phyloP scores from a whole-genome alignment of 2,329 filamentous ascomycete species.

The Arthroderma sp. region DNA sequence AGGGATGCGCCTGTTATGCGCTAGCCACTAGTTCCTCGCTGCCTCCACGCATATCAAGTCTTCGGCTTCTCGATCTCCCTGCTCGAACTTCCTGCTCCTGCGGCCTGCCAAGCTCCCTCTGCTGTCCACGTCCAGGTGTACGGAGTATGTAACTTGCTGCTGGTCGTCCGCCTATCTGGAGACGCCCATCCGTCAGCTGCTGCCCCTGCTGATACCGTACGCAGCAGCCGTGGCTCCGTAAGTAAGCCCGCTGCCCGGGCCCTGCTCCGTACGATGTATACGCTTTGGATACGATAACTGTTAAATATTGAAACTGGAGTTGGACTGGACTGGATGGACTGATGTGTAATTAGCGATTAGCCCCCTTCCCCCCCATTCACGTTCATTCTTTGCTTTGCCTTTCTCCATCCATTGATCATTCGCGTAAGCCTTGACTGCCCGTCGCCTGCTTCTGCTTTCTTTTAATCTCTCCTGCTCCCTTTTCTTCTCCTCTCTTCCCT shows the following conservation, averaged over 20 bases:
- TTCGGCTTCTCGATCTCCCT: conserved; percentile 2
- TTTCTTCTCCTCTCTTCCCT: conserved; percentile 12
- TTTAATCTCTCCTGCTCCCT: conserved; percentile 10
- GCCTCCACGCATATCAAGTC: conserved; percentile 4
- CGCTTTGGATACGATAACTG: conserved; percentile 2
- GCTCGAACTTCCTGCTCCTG: not conserved
- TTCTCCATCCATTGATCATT: conserved; percentile 7
- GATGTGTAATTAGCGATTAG: conserved; percentile 6
- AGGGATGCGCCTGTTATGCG: conserved; percentile 5
- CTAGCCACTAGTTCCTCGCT: conserved; percentile 4
- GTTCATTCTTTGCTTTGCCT: conserved; percentile 4
- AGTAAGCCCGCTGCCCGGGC: conserved; percentile 1
- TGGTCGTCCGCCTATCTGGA: not conserved
- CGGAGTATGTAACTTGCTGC: conserved; percentile 1
- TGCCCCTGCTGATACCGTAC: conserved; percentile 3
- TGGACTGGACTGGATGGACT: not conserved
- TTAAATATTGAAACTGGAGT: not conserved
- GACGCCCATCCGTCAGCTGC: not conserved
- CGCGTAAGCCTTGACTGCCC: conserved; percentile 4
- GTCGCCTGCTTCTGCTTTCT: conserved; percentile 7
- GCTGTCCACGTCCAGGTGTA: not conserved
- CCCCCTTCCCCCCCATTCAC: conserved; percentile 3
- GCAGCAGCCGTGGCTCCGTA: conserved; percentile 2
- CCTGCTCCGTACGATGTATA: conserved; percentile 4
- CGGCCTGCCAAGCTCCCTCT: conserved; percentile 1